These are phyloP conservation scores for Rubus parviflorus DNA, from an alignment of 306 rosid genomes.

Conservation along the genomic window DNA sequence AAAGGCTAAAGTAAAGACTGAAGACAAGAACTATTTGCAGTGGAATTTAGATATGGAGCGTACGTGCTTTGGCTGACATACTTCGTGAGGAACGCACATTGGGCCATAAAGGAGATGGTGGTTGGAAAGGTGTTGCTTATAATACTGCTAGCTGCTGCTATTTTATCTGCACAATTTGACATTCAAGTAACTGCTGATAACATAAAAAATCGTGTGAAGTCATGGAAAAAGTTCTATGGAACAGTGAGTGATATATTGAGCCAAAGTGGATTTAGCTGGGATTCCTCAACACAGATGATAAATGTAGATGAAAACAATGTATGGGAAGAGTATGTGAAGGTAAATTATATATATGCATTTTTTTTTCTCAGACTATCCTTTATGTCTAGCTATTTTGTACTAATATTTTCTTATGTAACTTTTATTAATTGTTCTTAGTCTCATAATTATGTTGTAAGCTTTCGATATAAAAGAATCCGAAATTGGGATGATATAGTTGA, in stretches of 20 bases:
- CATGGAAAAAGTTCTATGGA: background rate
- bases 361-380: too few species aligned
- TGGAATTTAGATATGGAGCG: background rate
- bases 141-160: background rate
- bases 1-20: background rate
- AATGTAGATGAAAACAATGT: background rate
- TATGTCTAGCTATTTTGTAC: too few species aligned
- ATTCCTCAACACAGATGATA: background rate
- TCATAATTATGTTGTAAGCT: background rate
- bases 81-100: background rate
- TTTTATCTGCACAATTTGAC: background rate
- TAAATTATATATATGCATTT: too few species aligned
- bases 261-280: background rate
- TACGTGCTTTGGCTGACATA: background rate
- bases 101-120: background rate
- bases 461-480: background rate
- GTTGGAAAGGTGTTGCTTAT: background rate
- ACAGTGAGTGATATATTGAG: background rate
- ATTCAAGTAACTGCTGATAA: background rate
- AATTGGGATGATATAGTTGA: background rate
- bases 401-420: too few species aligned
- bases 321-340: background rate
- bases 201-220: background rate
- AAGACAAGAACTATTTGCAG: background rate
- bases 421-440: background rate